phyloP scores from a whole-genome alignment of 345 rosid species.

The Eucalyptus tenuipes region DNA sequence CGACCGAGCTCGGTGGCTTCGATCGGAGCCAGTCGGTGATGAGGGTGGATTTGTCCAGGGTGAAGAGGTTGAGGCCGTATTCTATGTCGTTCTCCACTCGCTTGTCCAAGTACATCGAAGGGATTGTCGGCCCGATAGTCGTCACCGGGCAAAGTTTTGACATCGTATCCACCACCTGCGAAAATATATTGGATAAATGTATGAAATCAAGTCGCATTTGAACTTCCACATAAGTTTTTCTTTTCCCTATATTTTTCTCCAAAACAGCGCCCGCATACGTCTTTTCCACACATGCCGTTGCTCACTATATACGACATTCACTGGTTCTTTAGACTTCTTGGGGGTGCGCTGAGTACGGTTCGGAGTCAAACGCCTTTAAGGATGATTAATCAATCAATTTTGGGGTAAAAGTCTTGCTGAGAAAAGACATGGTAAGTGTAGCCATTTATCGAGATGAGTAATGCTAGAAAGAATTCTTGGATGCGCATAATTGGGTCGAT shows the following conservation, averaged over 20 bases:
- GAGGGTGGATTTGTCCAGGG: conserved; percentile 6
- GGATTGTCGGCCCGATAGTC: conserved; percentile 59
- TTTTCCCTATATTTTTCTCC: not conserved
- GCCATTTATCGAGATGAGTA: not conserved
- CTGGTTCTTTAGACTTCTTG: not conserved
- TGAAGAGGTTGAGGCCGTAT: conserved; percentile 36
- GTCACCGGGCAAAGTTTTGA: conserved; percentile 16
- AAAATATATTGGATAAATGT: not conserved
- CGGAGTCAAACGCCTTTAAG: not conserved
- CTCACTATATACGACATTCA: not conserved
- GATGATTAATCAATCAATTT: too few species aligned
- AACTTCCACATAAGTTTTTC: not conserved
- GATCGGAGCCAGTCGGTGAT: conserved; percentile 24
- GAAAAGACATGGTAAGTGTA: not conserved
- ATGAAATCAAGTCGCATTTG: not conserved
- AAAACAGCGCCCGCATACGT: not conserved
- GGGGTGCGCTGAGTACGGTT: not conserved
- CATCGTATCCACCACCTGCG: conserved; percentile 32
- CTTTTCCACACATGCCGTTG: not conserved
- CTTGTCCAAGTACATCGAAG: conserved; percentile 48
- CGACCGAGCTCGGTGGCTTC: conserved; percentile 37
- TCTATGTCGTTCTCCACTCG: conserved; percentile 24
- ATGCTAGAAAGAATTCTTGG: not conserved
- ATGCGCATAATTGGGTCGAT: not conserved
- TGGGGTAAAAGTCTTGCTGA: not conserved